Evolutionary conservation across 495 filamentous ascomycete species (phyloP).

Genomic region (Neurospora sublineolata): DNA sequence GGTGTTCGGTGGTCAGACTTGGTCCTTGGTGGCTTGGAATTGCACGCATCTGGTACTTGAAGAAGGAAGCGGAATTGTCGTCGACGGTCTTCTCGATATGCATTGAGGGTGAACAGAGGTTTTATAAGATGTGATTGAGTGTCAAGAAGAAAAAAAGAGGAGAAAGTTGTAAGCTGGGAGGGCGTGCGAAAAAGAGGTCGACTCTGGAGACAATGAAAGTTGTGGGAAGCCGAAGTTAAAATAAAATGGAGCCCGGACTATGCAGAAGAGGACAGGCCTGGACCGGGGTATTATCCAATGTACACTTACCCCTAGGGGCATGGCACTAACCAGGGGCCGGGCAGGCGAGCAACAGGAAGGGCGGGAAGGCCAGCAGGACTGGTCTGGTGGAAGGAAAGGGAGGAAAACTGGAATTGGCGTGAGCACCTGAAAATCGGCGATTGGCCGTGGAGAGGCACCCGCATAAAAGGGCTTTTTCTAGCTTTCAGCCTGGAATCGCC

Average conservation of each 20-base stretch:
- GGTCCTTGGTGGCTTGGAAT: conserved; percentile 29
- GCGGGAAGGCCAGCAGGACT: not conserved
- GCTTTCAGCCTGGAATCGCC: not conserved
- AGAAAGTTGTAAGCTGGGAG: conserved; percentile 5
- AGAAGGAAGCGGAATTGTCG: conserved; percentile 32
- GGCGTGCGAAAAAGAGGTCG: conserved; percentile 1
- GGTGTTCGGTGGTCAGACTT: conserved; percentile 28
- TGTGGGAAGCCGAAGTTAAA: not conserved
- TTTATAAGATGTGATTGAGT: conserved; percentile 1
- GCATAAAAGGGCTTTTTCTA: not conserved
- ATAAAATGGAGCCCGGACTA: not conserved
- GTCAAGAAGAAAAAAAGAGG: conserved; percentile 8
- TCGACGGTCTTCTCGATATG: conserved; percentile 30
- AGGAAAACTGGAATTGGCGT: not conserved
- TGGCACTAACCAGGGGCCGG: not conserved
- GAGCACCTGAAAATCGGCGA: not conserved
- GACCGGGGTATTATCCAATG: not conserved
- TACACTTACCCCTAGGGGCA: not conserved
- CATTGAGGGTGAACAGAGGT: conserved; percentile 25
- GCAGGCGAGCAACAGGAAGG: not conserved
- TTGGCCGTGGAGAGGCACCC: not conserved
- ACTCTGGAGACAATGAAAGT: not conserved
- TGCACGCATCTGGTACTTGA: conserved; percentile 37
- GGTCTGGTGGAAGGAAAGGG: not conserved
- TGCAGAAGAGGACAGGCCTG: not conserved